A percentile compares a stretch with the other conserved stretches of the same genome.
phyloP scores from a whole-genome alignment of 805 yeast genomes.

The Scheffersomyces stipitis region DNA sequence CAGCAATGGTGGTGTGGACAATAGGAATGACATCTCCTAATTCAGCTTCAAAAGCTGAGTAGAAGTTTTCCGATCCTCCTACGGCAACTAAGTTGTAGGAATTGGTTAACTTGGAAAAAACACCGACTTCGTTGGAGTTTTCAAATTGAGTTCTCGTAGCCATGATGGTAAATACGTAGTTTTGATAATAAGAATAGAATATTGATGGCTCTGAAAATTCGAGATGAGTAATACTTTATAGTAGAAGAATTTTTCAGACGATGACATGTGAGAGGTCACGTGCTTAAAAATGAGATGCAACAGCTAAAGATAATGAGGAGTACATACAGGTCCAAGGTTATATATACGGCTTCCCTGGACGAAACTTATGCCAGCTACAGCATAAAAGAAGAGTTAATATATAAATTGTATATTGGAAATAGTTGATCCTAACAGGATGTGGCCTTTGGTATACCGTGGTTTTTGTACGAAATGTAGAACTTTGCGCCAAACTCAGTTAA shows the following conservation, averaged over 20 bases:
- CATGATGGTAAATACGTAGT: constrained; percentile 23
- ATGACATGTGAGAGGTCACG: background rate
- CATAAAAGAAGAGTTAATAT: too few species aligned
- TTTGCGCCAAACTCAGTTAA: too few species aligned
- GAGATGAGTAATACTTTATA: background rate
- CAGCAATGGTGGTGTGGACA: constrained; percentile 96
- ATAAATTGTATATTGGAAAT: too few species aligned
- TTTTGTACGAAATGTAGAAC: too few species aligned
- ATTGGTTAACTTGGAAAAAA: constrained; percentile 91
- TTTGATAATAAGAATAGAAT: too few species aligned
- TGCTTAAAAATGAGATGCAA: background rate
- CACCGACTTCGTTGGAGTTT: constrained; percentile 71
- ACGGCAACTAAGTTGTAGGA: constrained; percentile 94
- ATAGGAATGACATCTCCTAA: constrained; percentile 95
- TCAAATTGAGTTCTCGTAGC: constrained; percentile 51
- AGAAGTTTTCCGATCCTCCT: constrained; percentile 84
- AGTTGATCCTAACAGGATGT: too few species aligned
- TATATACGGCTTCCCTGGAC: too few species aligned
- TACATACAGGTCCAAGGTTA: too few species aligned
- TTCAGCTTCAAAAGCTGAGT: constrained; percentile 96
- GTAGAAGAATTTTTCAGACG: background rate
- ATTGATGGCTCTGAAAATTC: too few species aligned
- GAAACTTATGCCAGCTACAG: too few species aligned
- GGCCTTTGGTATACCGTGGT: too few species aligned
- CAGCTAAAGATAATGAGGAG: background rate